Base-by-base conservation (phyloP, 768 basidiomycete species). In the Brasilioporus rufonigricans region DNA sequence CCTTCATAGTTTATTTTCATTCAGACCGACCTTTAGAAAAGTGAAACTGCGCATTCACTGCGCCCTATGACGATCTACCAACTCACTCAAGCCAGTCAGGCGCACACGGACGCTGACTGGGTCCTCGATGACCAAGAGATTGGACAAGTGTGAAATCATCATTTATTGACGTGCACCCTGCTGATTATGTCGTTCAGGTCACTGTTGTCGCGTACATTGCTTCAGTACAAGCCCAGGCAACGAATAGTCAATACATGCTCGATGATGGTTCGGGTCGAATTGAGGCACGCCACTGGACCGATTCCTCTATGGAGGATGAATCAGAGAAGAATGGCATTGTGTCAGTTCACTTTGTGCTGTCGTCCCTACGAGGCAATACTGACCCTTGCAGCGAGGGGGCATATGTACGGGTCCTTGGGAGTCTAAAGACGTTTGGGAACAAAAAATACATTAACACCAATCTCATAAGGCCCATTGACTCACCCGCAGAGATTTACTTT, bases 41-140 rank as follows among this genome's bases (percentile, higher is more conserved):
- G 61, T 21, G 72, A 71, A 47, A 70, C 72, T 21, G 68, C 70
- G 6, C 75, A 79, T 40, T 78, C 85, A 3, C 69, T 87, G 23
- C 79, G 93, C 33, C 91, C 93, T 4, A 80, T 92, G 48, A 92
- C 88, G 4, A 80, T 89, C 61, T 79, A 82, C 48, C 93, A 96
- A 66, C 77, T 97, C 43, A 66, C 76, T 33, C 80, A 81, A 60
- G 89, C 94, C 2, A 78, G 74, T n/a, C 93, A 95, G 75, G 79
- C 86, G 6, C 91, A 96, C 66, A 78, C 87, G 1, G 95, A 98
- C 61, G 87, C 91, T 2, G 92, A 95, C 54, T 97, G 93, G 85
- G 77, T 78, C 55, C 76, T 98, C 32, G 93, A 93, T 54, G 88
- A 85, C 27, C 72, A 78, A 5, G 89, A 94, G 58, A 77, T 94